Evolutionary conservation across 495 filamentous ascomycete genomes (phyloP).

Genomic region (Daldinia vernicosa): DNA sequence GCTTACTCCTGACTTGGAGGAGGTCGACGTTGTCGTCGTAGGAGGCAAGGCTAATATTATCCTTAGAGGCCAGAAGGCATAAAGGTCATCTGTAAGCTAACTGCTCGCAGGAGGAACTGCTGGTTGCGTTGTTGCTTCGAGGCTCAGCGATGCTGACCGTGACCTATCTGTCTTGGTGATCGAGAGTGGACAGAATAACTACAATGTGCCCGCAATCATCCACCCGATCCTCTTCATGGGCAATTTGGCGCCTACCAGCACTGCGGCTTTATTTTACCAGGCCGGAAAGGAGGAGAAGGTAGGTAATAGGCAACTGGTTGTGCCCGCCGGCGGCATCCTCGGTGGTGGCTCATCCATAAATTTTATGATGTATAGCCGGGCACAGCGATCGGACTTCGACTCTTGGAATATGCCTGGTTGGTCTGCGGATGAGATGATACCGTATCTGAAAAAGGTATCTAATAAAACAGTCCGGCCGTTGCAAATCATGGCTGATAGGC

Average conservation of each 20-base stretch:
- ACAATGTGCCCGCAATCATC: background rate
- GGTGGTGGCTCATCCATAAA: conserved; percentile 68
- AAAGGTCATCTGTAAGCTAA: background rate
- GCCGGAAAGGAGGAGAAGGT: background rate
- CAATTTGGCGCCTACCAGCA: background rate
- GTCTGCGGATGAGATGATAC: conserved; percentile 58
- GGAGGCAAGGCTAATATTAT: background rate
- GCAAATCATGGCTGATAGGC: background rate
- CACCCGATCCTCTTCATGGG: background rate
- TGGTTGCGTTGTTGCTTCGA: background rate
- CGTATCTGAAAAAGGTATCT: conserved; percentile 61
- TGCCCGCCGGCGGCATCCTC: background rate
- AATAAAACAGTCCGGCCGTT: background rate
- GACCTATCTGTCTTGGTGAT: background rate
- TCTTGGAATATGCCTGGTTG: conserved; percentile 60
- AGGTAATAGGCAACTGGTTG: background rate
- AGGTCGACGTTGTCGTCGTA: background rate
- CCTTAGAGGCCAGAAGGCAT: background rate
- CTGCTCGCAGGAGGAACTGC: background rate
- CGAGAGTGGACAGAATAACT: background rate
- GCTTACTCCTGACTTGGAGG: background rate
- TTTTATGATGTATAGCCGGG: conserved; percentile 54
- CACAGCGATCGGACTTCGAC: conserved; percentile 56
- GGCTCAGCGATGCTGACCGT: background rate
- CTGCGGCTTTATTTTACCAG: background rate